Conservation (phyloP, 2,329 filamentous ascomycete genomes). For the Paraphoma chrysanthemicola region DNA sequence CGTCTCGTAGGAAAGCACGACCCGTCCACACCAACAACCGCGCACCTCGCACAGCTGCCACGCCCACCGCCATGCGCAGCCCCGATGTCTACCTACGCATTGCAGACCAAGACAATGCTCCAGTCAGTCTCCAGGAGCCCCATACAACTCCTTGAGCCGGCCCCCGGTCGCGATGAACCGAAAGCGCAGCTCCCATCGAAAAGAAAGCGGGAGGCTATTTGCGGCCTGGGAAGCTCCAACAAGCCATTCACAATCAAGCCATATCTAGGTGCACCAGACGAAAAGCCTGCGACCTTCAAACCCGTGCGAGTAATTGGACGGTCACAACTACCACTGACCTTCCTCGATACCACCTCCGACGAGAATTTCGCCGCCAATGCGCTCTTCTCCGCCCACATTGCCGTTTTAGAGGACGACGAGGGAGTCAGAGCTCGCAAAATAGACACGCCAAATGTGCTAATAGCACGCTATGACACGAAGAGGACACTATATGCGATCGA, state of each 20-base stretch:
- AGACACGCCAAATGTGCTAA: constrained; percentile 35
- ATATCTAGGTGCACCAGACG: constrained; percentile 35
- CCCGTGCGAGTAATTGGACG: constrained; percentile 45
- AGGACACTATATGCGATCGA: constrained; percentile 84
- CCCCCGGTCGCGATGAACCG: constrained; percentile 32
- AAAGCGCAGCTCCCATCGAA: constrained; percentile 37
- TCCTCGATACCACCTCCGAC: constrained; percentile 42
- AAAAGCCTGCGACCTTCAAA: constrained; percentile 38
- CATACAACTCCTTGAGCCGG: constrained; percentile 27
- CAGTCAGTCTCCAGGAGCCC: constrained; percentile 24
- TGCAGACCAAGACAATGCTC: constrained; percentile 42
- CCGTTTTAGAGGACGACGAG: constrained; percentile 35
- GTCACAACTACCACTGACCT: constrained; percentile 46
- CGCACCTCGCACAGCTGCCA: neutral
- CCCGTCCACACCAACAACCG: constrained; percentile 13
- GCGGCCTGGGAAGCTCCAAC: constrained; percentile 34
- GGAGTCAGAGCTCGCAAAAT: constrained; percentile 1
- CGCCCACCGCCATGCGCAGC: constrained; percentile 33
- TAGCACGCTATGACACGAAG: constrained; percentile 52
- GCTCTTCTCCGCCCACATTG: constrained; percentile 45
- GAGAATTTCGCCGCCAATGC: constrained; percentile 31
- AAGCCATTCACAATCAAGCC: constrained; percentile 42
- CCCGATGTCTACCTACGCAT: constrained; percentile 34
- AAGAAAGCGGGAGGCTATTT: constrained; percentile 39
- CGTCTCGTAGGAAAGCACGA: constrained; percentile 21